Evolutionary conservation across 495 filamentous ascomycete genomes (phyloP), one percentile per base, ranked within the genome.

Genomic region (Neurospora sp.): DNA sequence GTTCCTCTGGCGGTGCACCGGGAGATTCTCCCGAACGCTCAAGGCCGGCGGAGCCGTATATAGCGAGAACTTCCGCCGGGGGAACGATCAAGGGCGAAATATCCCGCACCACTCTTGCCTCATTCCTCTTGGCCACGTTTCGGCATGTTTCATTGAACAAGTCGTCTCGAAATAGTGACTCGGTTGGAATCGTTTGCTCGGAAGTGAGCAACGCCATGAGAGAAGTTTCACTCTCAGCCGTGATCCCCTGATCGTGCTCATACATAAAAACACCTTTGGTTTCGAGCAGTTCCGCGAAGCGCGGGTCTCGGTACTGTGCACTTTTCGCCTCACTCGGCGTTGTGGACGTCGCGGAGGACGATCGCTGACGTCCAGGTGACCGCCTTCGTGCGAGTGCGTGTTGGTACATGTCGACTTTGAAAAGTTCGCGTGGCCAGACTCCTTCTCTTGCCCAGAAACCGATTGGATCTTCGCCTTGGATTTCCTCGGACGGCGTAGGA

Each of bases 191-290:
- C n/a, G 39, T 48, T 72, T 84, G 78, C n/a, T 80, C 71, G 10
- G 23, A 69, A 6, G 73, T 27, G 38, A 86, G 79, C 2, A 87
- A 69, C n/a, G n/a, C 75, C 41, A 69, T 44, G 71, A 70, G 84
- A 69, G 77, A 18, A 3, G 2, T 54, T 37, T 78, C 76, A 71
- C 78, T 84, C 70, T 40, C 72, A 37, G 78, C 27, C 0, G 76
- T 76, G 66, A 85, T 79, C 62, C 75, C 78, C 14, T 77, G 38
- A 7, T 79, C 66, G 7, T 72, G 83, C 70, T 82, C 70, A 6
- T 70, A 16, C 82, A 86, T 85, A 70, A 79, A 86, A 74, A 80
- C 82, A n/a, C 81, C 81, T 59, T 82, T 81, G n/a, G 78, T 79
- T 7, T 39, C 73, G 72, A 86, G 83, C 11, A 82, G 37, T 5